These are phyloP conservation scores for Phanerochaete sordida DNA, from an alignment of 768 basidiomycete genomes.

Conservation along the genomic window DNA sequence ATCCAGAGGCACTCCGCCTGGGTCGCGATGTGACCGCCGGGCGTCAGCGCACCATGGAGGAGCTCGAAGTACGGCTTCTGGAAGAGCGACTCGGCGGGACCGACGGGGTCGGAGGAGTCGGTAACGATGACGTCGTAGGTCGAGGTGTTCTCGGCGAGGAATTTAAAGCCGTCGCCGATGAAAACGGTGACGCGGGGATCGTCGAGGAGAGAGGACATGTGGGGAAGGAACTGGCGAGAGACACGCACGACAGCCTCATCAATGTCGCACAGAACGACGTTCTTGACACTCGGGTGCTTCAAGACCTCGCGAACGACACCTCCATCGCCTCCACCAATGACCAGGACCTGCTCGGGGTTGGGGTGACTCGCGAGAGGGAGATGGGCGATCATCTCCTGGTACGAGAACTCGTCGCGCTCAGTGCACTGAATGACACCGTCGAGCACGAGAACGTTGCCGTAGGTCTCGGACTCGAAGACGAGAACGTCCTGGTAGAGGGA, in stretches of 20 bases:
- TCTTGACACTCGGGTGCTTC: constrained; percentile 86
- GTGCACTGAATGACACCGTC: constrained; percentile 97
- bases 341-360: constrained; percentile 92
- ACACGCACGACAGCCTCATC: constrained; percentile 97
- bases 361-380: constrained; percentile 95
- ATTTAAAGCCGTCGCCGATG: constrained; percentile 97
- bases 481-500: constrained; percentile 96
- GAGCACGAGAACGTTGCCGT: constrained; percentile 94
- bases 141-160: constrained; percentile 81
- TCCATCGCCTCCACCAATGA: constrained; percentile 98
- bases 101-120: constrained; percentile 97
- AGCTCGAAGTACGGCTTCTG: constrained; percentile 97
- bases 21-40: constrained; percentile 91
- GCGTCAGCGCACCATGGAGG: constrained; percentile 82
- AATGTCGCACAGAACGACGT: constrained; percentile 96
- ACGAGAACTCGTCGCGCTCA: constrained; percentile 98
- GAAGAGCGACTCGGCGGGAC: constrained; percentile 92
- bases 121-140: constrained; percentile 98
- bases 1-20: constrained; percentile 97
- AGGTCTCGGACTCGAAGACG: constrained; percentile 93
- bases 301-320: constrained; percentile 97
- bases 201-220: constrained; percentile 83
- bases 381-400: constrained; percentile 99
- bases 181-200: constrained; percentile 80
- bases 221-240: constrained; percentile 88